Base-by-base conservation (phyloP, 2,329 filamentous ascomycete genomes). In the Microdochium trichocladiopsis region DNA sequence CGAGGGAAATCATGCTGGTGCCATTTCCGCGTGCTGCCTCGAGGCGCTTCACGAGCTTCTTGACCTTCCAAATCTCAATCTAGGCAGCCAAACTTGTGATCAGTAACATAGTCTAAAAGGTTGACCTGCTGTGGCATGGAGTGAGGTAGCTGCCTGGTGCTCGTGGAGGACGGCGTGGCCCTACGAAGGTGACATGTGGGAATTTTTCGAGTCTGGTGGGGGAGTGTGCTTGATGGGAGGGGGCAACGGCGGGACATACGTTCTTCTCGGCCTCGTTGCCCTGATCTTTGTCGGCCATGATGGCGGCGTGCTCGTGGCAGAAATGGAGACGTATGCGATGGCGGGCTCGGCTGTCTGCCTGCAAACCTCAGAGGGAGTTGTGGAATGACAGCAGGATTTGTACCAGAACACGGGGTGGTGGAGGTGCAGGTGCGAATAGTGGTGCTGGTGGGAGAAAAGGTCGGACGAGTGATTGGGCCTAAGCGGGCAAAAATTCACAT, bases 1-100 rank as follows among this genome's bases (percentile, higher is more conserved):
- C 96, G 73, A 99, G 83, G 59, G 93, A 97, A 74, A 99, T 99
- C 94, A 99, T 99, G 78, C 87, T 93, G 59, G 94, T 99, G 77
- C 94, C 94, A 83, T 99, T 99, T 71, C 94, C 94, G 71, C 95
- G 84, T 63, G 95, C 95, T 57, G 90, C 88, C 75, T 97, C 94
- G 65, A 99, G 90, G 66, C 94, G 89, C 78, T 97, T 99, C 77
- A 99, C 96, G 69, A 99, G 80, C 81, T 99, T 99, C 83, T 99
- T 99, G 69, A 99, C 92, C 87, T 99, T 96, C 89, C 88, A 92
- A 77, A 86, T 87, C 74, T 87, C 83, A 66, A 87, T 87, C 80
- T 84, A 48, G 33, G 14, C 18, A 47, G 51, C 49, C 59, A 60
- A 53, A 65, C 58, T 57, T 45, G 56, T 53, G 52, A 53, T 54